Evolutionary conservation across 2,329 filamentous ascomycete species (phyloP).

Genomic region (Basipetospora chlamydospora): DNA sequence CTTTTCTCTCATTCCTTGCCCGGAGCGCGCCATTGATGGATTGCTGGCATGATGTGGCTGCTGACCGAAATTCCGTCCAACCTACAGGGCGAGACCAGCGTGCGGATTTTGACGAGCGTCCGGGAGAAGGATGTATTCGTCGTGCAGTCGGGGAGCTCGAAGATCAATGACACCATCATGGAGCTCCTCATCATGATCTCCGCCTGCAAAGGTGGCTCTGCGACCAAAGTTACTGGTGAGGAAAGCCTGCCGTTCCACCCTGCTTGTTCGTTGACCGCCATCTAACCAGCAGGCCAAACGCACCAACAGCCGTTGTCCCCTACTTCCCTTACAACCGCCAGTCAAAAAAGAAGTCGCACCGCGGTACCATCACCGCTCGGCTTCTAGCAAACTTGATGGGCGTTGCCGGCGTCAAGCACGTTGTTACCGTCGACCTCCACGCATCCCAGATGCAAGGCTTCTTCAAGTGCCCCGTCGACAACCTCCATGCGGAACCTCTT

Average conservation of each 20-base stretch:
- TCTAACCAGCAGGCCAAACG: conserved; percentile 2
- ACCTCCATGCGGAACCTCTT: conserved; percentile 87
- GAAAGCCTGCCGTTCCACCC: conserved; percentile 13
- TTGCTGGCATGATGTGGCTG: too few species aligned
- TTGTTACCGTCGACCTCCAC: conserved; percentile 94
- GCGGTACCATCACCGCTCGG: conserved; percentile 88
- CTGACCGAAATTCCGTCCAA: too few species aligned
- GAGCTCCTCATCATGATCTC: conserved; percentile 98
- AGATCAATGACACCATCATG: conserved; percentile 98
- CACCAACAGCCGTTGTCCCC: conserved; percentile 56
- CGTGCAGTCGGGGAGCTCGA: conserved; percentile 87
- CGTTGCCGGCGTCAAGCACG: conserved; percentile 90
- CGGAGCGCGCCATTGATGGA: too few species aligned
- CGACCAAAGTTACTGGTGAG: conserved; percentile 87
- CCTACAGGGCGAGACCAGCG: conserved; percentile 52
- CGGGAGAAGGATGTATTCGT: conserved; percentile 99
- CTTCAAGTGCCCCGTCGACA: conserved; percentile 95
- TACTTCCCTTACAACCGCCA: conserved; percentile 99
- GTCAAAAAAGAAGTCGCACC: conserved; percentile 97
- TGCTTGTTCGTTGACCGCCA: background rate
- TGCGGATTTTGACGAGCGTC: conserved; percentile 59
- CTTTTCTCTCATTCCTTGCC: too few species aligned
- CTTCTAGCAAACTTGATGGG: conserved; percentile 93
- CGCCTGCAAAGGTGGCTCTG: conserved; percentile 93
- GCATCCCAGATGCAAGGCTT: conserved; percentile 99